These are phyloP conservation scores for Sphaerulina vaccinii DNA, from an alignment of 2,329 filamentous ascomycete genomes.

Conservation along the genomic window DNA sequence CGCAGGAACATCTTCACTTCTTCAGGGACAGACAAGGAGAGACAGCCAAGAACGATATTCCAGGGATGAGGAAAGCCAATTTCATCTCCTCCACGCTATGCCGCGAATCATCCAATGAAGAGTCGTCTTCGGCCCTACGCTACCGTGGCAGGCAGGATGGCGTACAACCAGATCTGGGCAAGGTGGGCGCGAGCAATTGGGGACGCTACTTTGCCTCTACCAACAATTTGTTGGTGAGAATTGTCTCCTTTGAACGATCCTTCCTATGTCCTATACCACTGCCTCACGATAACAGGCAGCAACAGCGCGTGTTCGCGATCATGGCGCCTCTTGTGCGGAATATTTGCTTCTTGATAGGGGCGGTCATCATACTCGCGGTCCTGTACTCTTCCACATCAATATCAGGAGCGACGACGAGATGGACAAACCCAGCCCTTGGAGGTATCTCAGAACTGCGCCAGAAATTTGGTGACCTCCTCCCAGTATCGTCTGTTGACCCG, in stretches of 20 bases:
- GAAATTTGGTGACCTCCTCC: slow-evolving; percentile 16
- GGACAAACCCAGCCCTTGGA: slow-evolving; percentile 17
- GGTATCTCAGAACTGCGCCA: slow-evolving; percentile 15
- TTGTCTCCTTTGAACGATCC: background rate
- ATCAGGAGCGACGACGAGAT: slow-evolving; percentile 15
- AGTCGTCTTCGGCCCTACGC: slow-evolving; percentile 1
- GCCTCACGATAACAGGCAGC: slow-evolving; percentile 1
- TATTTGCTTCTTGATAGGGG: slow-evolving; percentile 16
- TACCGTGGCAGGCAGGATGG: slow-evolving; percentile 11
- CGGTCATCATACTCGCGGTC: slow-evolving; percentile 16
- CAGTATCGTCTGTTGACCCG: slow-evolving; percentile 13
- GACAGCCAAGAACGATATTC: background rate
- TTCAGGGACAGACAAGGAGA: background rate
- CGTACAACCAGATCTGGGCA: slow-evolving; percentile 7
- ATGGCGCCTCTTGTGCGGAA: slow-evolving; percentile 13
- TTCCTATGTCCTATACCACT: background rate
- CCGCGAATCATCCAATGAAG: background rate
- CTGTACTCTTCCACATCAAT: slow-evolving; percentile 20
- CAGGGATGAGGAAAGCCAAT: background rate
- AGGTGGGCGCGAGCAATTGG: slow-evolving; percentile 1
- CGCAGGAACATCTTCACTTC: no score
- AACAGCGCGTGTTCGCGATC: slow-evolving; percentile 2
- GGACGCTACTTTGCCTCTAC: slow-evolving; percentile 9
- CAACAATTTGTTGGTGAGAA: background rate
- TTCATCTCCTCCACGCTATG: background rate